Percentiles rank a stretch among this genome's conserved stretches.
phyloP scores from a whole-genome alignment of 1,139 yeast species.

The Petasospora rhodanensis region DNA sequence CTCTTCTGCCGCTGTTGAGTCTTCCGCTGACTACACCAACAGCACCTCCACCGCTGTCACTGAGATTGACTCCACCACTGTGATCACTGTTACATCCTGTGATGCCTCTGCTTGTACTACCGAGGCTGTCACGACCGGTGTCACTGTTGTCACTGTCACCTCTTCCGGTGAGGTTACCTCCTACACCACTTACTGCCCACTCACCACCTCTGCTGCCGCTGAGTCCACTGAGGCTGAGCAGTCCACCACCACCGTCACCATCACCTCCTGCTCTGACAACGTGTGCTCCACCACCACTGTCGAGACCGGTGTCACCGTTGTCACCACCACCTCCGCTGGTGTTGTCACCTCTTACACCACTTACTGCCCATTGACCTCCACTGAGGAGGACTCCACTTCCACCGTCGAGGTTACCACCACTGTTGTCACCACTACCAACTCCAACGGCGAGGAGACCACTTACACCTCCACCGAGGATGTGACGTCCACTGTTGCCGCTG shows the following conservation, averaged over 20 bases:
- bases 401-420: too few relatives aligned
- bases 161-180: conserved; percentile 1
- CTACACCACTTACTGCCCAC: conserved; percentile 1
- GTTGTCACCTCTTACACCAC: not conserved
- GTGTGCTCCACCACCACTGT: not conserved
- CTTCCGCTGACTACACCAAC: not conserved
- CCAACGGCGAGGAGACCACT: too few relatives aligned
- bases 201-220: conserved; percentile 1
- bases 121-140: too few relatives aligned
- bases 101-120: not conserved
- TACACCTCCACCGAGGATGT: too few relatives aligned
- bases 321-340: not conserved
- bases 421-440: too few relatives aligned
- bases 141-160: too few relatives aligned
- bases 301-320: not conserved
- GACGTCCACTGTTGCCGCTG: too few relatives aligned
- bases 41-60: conserved; percentile 6
- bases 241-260: conserved; percentile 3
- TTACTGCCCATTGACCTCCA: too few relatives aligned
- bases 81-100: conserved; percentile 13
- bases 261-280: not conserved
- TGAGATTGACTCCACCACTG: conserved; percentile 2
- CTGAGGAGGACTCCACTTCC: too few relatives aligned
- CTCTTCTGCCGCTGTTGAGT: conserved; percentile 1
- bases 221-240: not conserved